Conservation (phyloP, 164 flowering plant genomes). For the Dillenia suffruticosa region DNA sequence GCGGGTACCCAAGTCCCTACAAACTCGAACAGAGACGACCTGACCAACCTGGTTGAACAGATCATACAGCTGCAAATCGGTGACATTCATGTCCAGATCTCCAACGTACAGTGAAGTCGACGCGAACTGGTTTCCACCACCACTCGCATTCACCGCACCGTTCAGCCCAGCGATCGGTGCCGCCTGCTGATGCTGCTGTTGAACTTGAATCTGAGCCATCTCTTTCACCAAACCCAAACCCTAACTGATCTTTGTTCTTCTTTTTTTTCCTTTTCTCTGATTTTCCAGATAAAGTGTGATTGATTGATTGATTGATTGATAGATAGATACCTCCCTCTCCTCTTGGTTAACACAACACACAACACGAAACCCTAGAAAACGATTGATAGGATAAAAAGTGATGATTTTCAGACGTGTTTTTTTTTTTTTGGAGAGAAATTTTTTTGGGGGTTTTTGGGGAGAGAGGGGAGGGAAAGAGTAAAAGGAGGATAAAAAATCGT, state of each 20-base stretch:
- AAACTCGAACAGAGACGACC: conserved; percentile 84
- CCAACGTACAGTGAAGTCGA: conserved; percentile 78
- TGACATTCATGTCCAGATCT: conserved; percentile 63
- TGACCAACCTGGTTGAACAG: conserved; percentile 64
- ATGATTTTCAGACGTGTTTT: too few relatives aligned
- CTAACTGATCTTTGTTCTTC: background rate
- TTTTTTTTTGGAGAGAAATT: too few relatives aligned
- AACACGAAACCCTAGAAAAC: conserved; percentile 18
- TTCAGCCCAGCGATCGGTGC: conserved; percentile 23
- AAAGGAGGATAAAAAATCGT: conserved; percentile 13
- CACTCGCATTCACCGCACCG: conserved; percentile 21
- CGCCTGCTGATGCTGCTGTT: conserved; percentile 18
- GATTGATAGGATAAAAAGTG: too few relatives aligned
- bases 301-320: too few relatives aligned
- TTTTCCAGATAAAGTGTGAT: too few relatives aligned
- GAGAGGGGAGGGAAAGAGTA: background rate
- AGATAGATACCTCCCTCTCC: conserved; percentile 26
- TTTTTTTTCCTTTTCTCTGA: conserved; percentile 10
- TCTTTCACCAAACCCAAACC: conserved; percentile 7
- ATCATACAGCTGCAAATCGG: conserved; percentile 81
- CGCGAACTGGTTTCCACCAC: conserved; percentile 24
- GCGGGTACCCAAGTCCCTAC: conserved; percentile 65
- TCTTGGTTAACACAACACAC: conserved; percentile 9
- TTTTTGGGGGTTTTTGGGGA: too few relatives aligned
- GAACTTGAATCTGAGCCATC: conserved; percentile 75